Conservation (phyloP, 2,329 filamentous ascomycete genomes). For the Corynespora cassiicola region DNA sequence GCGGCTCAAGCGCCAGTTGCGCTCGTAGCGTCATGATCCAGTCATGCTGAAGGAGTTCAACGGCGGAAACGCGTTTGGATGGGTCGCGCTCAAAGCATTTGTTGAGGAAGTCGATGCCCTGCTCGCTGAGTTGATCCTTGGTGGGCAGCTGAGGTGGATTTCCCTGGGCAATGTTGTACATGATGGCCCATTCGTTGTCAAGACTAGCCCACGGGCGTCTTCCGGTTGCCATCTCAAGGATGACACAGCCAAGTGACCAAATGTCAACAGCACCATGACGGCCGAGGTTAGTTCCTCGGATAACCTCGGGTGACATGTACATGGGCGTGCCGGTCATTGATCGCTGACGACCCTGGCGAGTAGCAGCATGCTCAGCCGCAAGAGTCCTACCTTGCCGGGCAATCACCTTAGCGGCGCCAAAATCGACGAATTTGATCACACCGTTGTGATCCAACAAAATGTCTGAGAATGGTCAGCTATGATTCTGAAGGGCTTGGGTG, state of each 20-base stretch:
- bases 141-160: constrained; percentile 87
- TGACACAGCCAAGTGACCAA: constrained; percentile 96
- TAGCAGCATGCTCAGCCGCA: constrained; percentile 66
- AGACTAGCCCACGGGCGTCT: constrained; percentile 92
- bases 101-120: constrained; percentile 86
- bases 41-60: constrained; percentile 91
- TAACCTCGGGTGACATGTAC: constrained; percentile 99
- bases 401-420: constrained; percentile 96
- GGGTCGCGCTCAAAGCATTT: constrained; percentile 89
- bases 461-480: constrained; percentile 60
- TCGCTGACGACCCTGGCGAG: constrained; percentile 65
- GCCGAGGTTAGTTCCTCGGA: constrained; percentile 77
- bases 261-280: constrained; percentile 89
- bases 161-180: constrained; percentile 99
- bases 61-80: constrained; percentile 76
- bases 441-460: constrained; percentile 97
- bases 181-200: constrained; percentile 99
- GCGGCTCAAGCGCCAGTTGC: constrained; percentile 55
- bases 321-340: constrained; percentile 98
- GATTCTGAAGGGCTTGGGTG: not conserved
- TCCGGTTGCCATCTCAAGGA: constrained; percentile 97
- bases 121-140: constrained; percentile 80
- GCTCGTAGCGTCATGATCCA: constrained; percentile 69
- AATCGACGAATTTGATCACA: constrained; percentile 99
- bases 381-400: constrained; percentile 91